Evolutionary conservation across 1,139 yeast genomes (phyloP).

Genomic region (Barnettozyma hawaiiensis): DNA sequence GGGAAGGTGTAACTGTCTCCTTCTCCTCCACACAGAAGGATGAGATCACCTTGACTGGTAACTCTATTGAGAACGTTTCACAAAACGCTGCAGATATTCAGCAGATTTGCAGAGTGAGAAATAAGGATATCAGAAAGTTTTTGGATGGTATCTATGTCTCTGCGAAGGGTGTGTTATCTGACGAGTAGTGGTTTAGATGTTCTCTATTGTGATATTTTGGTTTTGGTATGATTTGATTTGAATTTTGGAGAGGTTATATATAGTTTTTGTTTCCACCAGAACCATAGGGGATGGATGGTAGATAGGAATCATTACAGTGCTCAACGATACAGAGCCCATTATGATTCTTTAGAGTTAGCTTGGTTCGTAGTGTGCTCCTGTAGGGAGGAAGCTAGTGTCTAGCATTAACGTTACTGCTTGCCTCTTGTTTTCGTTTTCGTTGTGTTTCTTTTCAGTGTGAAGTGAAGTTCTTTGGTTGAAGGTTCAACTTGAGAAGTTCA

Average conservation of each 20-base stretch:
- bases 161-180: slow-evolving; percentile 80
- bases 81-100: slow-evolving; percentile 98
- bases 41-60: slow-evolving; percentile 87
- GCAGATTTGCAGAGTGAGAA: slow-evolving; percentile 98
- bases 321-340: slow-evolving; percentile 17
- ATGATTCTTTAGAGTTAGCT: slow-evolving; percentile 11
- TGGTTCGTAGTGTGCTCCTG: background rate
- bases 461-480: slow-evolving; percentile 2
- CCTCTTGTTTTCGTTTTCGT: background rate
- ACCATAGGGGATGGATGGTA: too few species aligned
- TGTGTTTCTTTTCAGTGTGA: background rate
- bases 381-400: too few species aligned
- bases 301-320: slow-evolving; percentile 16
- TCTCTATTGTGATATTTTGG: too few species aligned
- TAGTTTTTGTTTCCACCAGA: background rate
- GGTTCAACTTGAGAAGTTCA: slow-evolving; percentile 2
- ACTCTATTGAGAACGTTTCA: slow-evolving; percentile 96
- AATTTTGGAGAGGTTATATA: too few species aligned
- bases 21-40: slow-evolving; percentile 84
- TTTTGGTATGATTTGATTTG: background rate
- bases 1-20: slow-evolving; percentile 85
- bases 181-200: slow-evolving; percentile 26
- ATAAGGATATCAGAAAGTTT: slow-evolving; percentile 99
- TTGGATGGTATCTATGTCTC: slow-evolving; percentile 99
- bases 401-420: background rate